Conservation (phyloP, 495 filamentous ascomycete species). For the Aspergillus kassunensis region DNA sequence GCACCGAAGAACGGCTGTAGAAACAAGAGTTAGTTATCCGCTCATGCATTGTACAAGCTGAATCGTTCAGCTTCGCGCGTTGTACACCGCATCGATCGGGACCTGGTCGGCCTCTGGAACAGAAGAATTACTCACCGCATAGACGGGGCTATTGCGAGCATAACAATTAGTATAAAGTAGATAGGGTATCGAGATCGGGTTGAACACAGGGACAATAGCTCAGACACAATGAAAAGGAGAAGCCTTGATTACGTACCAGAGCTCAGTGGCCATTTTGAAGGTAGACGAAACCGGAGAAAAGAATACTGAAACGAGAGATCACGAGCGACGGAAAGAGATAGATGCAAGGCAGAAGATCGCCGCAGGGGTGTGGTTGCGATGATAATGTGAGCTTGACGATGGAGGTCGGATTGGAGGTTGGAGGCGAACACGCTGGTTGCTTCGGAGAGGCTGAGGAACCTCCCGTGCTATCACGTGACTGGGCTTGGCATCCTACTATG, state of each 20-base stretch:
- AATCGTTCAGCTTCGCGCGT: not conserved
- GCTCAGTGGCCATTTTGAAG: conserved; percentile 58
- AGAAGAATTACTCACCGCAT: conserved; percentile 77
- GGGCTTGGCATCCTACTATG: conserved; percentile 25
- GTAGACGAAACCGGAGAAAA: conserved; percentile 13
- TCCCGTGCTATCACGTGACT: conserved; percentile 20
- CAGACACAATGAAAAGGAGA: conserved; percentile 32
- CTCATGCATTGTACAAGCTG: not conserved
- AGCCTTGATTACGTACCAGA: conserved; percentile 54
- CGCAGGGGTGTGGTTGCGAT: conserved; percentile 27
- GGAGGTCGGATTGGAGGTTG: conserved; percentile 35
- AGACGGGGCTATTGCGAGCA: conserved; percentile 71
- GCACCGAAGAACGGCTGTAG: conserved; percentile 96
- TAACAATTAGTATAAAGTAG: not conserved
- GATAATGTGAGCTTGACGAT: conserved; percentile 30
- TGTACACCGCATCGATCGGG: conserved; percentile 6
- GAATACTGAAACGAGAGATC: conserved; percentile 7
- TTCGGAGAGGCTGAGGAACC: conserved; percentile 25
- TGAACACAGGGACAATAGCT: conserved; percentile 26
- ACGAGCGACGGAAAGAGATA: conserved; percentile 1
- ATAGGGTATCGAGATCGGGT: conserved; percentile 20
- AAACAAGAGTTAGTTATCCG: conserved; percentile 23
- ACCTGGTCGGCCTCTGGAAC: conserved; percentile 8
- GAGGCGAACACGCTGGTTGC: conserved; percentile 41
- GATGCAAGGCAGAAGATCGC: conserved; percentile 19